Conservation (phyloP, 345 rosid species). For the Acer saccharum region DNA sequence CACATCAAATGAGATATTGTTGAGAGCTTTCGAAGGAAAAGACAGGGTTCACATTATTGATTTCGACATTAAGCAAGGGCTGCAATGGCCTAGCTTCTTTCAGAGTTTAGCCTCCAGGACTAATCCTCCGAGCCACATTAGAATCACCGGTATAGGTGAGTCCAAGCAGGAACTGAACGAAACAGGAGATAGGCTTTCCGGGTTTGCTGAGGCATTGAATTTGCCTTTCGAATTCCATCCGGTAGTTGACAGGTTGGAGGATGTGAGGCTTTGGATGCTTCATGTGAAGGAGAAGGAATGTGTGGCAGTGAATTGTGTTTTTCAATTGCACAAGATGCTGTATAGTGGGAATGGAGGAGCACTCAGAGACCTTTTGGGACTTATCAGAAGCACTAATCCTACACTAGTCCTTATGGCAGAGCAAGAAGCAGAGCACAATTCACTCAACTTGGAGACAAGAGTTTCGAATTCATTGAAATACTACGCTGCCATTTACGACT, state of each 20-base stretch:
- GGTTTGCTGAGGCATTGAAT: constrained; percentile 80
- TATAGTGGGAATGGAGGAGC: constrained; percentile 69
- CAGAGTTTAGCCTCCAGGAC: constrained; percentile 85
- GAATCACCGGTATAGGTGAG: constrained; percentile 93
- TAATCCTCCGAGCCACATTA: constrained; percentile 80
- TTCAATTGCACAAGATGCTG: constrained; percentile 89
- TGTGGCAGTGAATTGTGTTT: constrained; percentile 79
- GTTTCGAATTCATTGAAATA: constrained; percentile 71
- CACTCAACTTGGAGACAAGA: constrained; percentile 52
- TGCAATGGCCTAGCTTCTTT: constrained; percentile 96
- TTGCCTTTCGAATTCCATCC: constrained; percentile 94
- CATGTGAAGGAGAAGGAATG: constrained; percentile 89
- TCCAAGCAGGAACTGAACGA: constrained; percentile 89
- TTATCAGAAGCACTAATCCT: constrained; percentile 87
- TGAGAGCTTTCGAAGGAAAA: constrained; percentile 90
- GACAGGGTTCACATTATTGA: constrained; percentile 92
- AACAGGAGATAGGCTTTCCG: constrained; percentile 84
- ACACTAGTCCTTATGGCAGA: constrained; percentile 65
- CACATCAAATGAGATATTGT: constrained; percentile 85
- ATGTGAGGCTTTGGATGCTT: constrained; percentile 99
- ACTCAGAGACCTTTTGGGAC: constrained; percentile 72
- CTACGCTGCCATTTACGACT: constrained; percentile 83
- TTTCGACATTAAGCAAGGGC: constrained; percentile 96
- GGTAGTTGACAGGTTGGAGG: constrained; percentile 92
- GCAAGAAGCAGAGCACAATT: constrained; percentile 79